Evolutionary conservation across 1,139 yeast genomes (phyloP).

Genomic region (Pichia sp.): DNA sequence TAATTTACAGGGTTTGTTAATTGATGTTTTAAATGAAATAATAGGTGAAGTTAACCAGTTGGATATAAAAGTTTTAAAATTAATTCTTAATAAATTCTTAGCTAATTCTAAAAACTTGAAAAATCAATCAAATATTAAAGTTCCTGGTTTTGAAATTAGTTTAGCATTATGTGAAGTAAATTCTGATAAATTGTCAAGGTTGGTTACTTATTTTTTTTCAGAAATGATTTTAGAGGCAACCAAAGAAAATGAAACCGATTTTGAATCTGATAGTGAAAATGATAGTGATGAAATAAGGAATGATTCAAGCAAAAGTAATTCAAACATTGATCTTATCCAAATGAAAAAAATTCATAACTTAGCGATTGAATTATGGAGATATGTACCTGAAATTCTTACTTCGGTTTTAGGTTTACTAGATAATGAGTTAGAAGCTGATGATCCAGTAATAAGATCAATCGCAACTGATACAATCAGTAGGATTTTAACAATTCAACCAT

Average conservation of each 20-base stretch:
- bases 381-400: constrained; percentile 66
- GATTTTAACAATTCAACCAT: constrained; percentile 46
- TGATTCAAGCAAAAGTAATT: constrained; percentile 38
- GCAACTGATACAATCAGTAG: constrained; percentile 73
- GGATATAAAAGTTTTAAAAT: constrained; percentile 57
- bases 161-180: constrained; percentile 64
- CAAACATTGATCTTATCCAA: constrained; percentile 34
- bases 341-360: constrained; percentile 57
- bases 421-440: constrained; percentile 73
- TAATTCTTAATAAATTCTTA: constrained; percentile 52
- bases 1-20: constrained; percentile 54
- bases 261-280: constrained; percentile 19
- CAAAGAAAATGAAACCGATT: constrained; percentile 29
- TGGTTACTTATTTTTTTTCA: constrained; percentile 73
- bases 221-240: constrained; percentile 57
- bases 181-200: constrained; percentile 69
- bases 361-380: constrained; percentile 66
- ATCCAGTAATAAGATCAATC: constrained; percentile 52
- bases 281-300: constrained; percentile 43
- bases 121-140: constrained; percentile 14
- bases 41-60: constrained; percentile 66
- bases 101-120: constrained; percentile 23
- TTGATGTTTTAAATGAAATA: constrained; percentile 71
- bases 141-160: constrained; percentile 63
- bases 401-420: constrained; percentile 77